Percentiles rank a stretch among this genome's conserved stretches.
These are phyloP conservation scores for Rhizophagus sp. DNA, from an alignment of 192 early-diverging fungal species.

Conservation along the genomic window DNA sequence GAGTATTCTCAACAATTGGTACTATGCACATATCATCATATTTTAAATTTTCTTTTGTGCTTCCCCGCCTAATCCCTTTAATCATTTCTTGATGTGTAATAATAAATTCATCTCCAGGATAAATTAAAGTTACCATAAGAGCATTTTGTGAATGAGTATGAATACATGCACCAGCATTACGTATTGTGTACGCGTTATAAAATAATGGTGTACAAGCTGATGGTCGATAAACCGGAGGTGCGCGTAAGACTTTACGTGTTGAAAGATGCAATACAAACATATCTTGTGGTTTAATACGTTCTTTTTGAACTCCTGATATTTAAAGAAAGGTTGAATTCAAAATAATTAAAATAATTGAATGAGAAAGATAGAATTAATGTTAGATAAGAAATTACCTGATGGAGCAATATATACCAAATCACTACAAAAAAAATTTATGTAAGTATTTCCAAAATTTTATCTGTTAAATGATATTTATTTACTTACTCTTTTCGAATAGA, in stretches of 20 bases:
- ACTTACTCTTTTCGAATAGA: constrained; percentile 72
- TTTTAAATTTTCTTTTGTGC: constrained; percentile 58
- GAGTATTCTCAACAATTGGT: constrained; percentile 96
- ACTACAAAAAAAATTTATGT: constrained; percentile 31
- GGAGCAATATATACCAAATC: constrained; percentile 88
- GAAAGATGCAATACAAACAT: constrained; percentile 79
- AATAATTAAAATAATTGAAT: background rate
- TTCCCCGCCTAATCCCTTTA: constrained; percentile 90
- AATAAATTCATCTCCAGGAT: constrained; percentile 67
- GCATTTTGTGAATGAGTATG: constrained; percentile 97
- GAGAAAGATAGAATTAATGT: background rate
- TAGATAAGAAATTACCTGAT: constrained; percentile 42
- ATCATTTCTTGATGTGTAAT: constrained; percentile 99
- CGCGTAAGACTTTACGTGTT: constrained; percentile 60
- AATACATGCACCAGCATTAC: constrained; percentile 87
- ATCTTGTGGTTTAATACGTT: constrained; percentile 81
- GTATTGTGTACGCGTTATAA: constrained; percentile 87
- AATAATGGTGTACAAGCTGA: constrained; percentile 96
- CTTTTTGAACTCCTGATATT: constrained; percentile 87
- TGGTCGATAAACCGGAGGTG: constrained; percentile 74
- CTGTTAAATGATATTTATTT: background rate
- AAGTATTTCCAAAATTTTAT: background rate
- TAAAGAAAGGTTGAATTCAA: background rate
- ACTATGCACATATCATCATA: constrained; percentile 85
- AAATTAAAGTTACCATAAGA: constrained; percentile 89